Evolutionary conservation across 371 early-diverging fungal species (phyloP), one percentile per base, ranked within the genome.

Genomic region (Neoconidiobolus thromboides): DNA sequence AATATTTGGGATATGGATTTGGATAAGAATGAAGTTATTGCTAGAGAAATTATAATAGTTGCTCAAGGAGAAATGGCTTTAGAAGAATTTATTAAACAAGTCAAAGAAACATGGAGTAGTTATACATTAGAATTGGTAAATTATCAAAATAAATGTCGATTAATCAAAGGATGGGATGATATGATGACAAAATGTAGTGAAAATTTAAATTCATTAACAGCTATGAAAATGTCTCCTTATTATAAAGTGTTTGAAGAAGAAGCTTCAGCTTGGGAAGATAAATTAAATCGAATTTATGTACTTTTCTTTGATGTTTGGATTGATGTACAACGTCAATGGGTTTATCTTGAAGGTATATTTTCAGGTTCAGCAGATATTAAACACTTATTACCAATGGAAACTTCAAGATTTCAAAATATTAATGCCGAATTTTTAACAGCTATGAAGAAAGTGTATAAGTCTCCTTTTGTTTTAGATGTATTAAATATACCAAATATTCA

Each of bases 41-140:
- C 95, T 36, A 81, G 83, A 47, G 95, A 95, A 40, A 84, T 95
- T 36, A 82, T 97, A 48, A 73, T 82, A 12, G 82, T 83, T 48
- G 98, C 99, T 2, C 91, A 94, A 69, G 99, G 99, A 67, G 99
- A 98, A 76, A 93, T 97, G 94, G 98, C 93, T 1, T 73, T 98
- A 46, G 99, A 98, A 70, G 93, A 93, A 69, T 98, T 91, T 77
- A 76, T 98, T 76, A 85, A 85, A 63, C 89, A 91, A 64, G 82
- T 89, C 48, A 81, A 80, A 70, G 94, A 93, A 67, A 87, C 86
- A 0, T 98, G 98, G 97, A 77, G 85, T 15, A 81, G 77, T 50
- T 96, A 90, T 67, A 78, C 83, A 1, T 68, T 98, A 43, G 98
- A 98, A 63, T 76, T 96, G 14, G 89, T 95, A 60, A 87, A 90